These are phyloP conservation scores for Letharia columbiana DNA, from an alignment of 495 filamentous ascomycete genomes.

Conservation along the genomic window DNA sequence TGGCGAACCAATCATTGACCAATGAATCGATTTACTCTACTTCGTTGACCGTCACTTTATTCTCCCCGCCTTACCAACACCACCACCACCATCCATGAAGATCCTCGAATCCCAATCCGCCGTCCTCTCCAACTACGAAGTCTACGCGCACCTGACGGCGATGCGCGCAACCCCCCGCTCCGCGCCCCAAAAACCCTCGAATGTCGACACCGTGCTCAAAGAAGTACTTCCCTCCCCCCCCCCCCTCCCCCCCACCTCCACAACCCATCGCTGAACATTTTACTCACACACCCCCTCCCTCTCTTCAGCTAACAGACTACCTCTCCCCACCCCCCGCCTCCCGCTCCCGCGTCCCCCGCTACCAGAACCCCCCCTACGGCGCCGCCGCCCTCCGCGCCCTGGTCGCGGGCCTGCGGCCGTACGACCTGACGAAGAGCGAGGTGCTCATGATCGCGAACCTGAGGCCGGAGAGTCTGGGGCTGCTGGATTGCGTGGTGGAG, in stretches of 20 bases:
- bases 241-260: slow-evolving; percentile 34
- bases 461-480: slow-evolving; percentile 33
- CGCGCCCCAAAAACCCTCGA: slow-evolving; percentile 36
- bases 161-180: slow-evolving; percentile 24
- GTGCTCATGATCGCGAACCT: slow-evolving; percentile 58
- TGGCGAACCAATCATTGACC: no score
- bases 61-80: neutral
- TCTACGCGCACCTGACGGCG: slow-evolving; percentile 47
- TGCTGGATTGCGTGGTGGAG: slow-evolving; percentile 41
- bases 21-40: neutral
- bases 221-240: slow-evolving; percentile 32
- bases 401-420: slow-evolving; percentile 36
- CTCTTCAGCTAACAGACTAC: slow-evolving; percentile 26
- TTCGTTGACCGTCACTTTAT: neutral
- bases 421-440: slow-evolving; percentile 52
- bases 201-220: slow-evolving; percentile 45
- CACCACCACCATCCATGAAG: slow-evolving; percentile 28
- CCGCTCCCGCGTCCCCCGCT: slow-evolving; percentile 19
- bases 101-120: slow-evolving; percentile 56
- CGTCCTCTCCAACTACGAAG: slow-evolving; percentile 57
- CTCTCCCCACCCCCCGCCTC: slow-evolving; percentile 26
- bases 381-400: slow-evolving; percentile 13
- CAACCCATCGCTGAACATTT: slow-evolving; percentile 22
- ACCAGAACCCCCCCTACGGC: slow-evolving; percentile 9
- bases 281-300: neutral